These are phyloP conservation scores for Rosa multiflora DNA, from an alignment of 306 rosid species.

Conservation along the genomic window DNA sequence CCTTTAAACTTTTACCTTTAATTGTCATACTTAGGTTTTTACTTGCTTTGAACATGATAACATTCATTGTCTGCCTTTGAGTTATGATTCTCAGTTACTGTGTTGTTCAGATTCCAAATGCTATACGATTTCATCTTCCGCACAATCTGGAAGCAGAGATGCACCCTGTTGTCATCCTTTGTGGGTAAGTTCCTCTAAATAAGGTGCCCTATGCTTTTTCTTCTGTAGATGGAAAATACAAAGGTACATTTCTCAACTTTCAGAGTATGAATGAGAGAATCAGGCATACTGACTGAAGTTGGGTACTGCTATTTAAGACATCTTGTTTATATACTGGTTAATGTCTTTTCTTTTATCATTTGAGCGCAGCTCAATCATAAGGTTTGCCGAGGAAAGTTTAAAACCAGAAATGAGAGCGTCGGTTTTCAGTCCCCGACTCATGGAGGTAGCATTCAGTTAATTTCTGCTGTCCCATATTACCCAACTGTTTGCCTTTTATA, in stretches of 20 bases:
- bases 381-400: constrained; percentile 80
- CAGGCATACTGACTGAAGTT: not conserved
- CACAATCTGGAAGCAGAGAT: constrained; percentile 62
- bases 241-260: not conserved
- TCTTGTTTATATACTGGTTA: not conserved
- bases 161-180: constrained; percentile 82
- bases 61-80: not conserved
- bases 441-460: constrained; percentile 67
- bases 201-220: not conserved
- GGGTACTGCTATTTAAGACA: not conserved
- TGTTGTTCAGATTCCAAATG: constrained; percentile 73
- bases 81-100: not conserved
- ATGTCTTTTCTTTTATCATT: constrained; percentile 14
- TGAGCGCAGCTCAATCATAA: constrained; percentile 78
- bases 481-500: constrained; percentile 17
- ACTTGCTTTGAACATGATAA: not conserved
- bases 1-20: not conserved
- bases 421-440: constrained; percentile 93
- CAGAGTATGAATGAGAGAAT: not conserved
- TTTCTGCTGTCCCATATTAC: constrained; percentile 24
- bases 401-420: constrained; percentile 69
- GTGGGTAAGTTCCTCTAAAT: constrained; percentile 50
- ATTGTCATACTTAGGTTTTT: not conserved
- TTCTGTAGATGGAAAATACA: not conserved
- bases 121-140: constrained; percentile 61